Base-by-base conservation (phyloP, 2,329 filamentous ascomycete genomes). In the Talaromyces sp. region DNA sequence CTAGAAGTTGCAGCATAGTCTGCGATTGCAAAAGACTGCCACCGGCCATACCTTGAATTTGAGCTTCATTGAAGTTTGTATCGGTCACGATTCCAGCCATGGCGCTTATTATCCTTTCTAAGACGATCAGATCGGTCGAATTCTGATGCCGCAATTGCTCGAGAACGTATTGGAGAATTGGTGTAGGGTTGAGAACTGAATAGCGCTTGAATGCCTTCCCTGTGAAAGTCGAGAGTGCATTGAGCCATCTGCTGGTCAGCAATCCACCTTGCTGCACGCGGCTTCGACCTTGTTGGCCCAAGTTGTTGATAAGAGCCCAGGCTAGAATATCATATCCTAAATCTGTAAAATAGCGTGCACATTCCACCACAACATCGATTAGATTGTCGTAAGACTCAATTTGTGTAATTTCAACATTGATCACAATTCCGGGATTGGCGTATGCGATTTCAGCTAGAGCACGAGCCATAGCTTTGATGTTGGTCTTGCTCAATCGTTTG, bases 311-410 rank as follows among this genome's bases (percentile, higher is more conserved):
- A 50, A 99, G 81, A 21, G 92, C 91, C 92, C 93, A 99, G 3
- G 92, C 90, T 50, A 99, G 82, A 35, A 96, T 91, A 75, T 99
- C 95, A 73, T 96, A 96, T 0, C 91, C 93, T 40, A 99, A 80
- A 61, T 91, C 88, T 1, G 93, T 96, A 69, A 98, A 97, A 73
- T 97, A 97, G 69, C 91, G 89, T 42, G 91, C 92, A 71, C 93
- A 97, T 73, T 97, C 92, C 14, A 98, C 93, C 65, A 99, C 91
- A 5, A 92, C 91, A 65, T 96, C 91, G 62, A 96, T 96, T 65
- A 99, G 84, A 72, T 98, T 99, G 72, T 90, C 90, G 74, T 99
- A 99, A 0, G 90, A 88, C 75, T 99, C 93, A 64, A 97, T 91
- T 75, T 97, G 93, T 66, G 88, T 88, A 63, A 99, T 86, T 6